A percentile compares a stretch with the other conserved stretches of the same genome.
Conservation (phyloP, 768 basidiomycete genomes). For the Candolleomyces aberdarensis region DNA sequence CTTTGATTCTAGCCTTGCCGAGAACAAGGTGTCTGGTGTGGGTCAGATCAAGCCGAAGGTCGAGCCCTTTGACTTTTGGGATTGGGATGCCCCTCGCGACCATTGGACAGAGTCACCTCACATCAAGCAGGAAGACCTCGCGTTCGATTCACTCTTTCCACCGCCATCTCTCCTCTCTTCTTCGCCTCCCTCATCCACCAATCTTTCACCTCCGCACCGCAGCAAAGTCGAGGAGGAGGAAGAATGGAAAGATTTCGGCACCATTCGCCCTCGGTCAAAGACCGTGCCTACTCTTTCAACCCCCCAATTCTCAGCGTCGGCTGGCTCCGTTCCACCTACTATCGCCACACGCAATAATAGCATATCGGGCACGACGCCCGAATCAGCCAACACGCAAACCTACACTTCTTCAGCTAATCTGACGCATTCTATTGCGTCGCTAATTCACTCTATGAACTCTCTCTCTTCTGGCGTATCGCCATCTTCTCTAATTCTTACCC, state of each 20-base stretch:
- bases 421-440: slow-evolving; percentile 16
- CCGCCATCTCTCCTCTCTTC: slow-evolving; percentile 23
- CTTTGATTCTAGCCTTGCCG: slow-evolving; percentile 44
- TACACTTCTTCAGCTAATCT: slow-evolving; percentile 14
- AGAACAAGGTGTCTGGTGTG: slow-evolving; percentile 35
- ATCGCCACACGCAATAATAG: slow-evolving; percentile 10
- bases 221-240: slow-evolving; percentile 4
- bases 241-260: slow-evolving; percentile 4
- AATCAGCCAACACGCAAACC: slow-evolving; percentile 17
- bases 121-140: slow-evolving; percentile 49
- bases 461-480: slow-evolving; percentile 20
- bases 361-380: not conserved
- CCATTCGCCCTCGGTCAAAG: slow-evolving; percentile 37
- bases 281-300: slow-evolving; percentile 27
- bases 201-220: slow-evolving; percentile 13
- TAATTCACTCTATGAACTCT: slow-evolving; percentile 13
- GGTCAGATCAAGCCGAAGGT: slow-evolving; percentile 31
- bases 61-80: slow-evolving; percentile 44
- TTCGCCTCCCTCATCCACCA: slow-evolving; percentile 26
- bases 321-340: slow-evolving; percentile 17
- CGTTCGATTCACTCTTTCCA: slow-evolving; percentile 35
- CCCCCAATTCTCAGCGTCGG: slow-evolving; percentile 5
- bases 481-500: slow-evolving; percentile 25
- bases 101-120: slow-evolving; percentile 25
- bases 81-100: slow-evolving; percentile 35